phyloP scores from a whole-genome alignment of 2,329 filamentous ascomycete genomes.

The Coniochaeta pulveracea region DNA sequence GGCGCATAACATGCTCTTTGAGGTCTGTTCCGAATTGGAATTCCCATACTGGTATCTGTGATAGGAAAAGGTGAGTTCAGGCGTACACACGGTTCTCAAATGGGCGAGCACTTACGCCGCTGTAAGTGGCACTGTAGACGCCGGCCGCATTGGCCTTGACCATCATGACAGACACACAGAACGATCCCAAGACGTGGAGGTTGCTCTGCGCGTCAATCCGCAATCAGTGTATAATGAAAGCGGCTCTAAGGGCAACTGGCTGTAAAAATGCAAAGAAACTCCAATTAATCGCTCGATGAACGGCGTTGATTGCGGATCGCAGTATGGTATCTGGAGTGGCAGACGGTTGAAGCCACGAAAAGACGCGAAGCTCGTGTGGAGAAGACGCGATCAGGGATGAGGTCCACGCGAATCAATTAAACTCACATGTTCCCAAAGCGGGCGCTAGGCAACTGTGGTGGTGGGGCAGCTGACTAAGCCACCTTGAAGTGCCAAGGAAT shows the following conservation, averaged over 20 bases:
- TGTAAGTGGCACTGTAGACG: conserved; percentile 59
- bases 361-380: conserved; percentile 3
- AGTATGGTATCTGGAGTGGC: neutral
- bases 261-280: neutral
- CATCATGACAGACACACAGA: conserved; percentile 22
- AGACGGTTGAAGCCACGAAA: conserved; percentile 1
- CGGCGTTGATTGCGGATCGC: neutral
- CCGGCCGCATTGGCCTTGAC: conserved; percentile 32
- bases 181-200: neutral
- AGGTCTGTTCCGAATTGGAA: conserved; percentile 72
- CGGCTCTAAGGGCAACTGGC: neutral
- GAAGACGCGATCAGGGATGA: conserved; percentile 1
- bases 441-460: too few species aligned
- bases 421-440: too few species aligned
- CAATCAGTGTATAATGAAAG: too few species aligned
- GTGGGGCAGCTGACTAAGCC: too few species aligned
- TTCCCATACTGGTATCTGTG: conserved; percentile 87
- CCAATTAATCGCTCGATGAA: neutral
- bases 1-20: conserved; percentile 88
- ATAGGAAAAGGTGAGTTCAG: conserved; percentile 7
- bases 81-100: conserved; percentile 3
- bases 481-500: too few species aligned
- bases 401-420: conserved; percentile 4
- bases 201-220: neutral
- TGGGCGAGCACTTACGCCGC: conserved; percentile 40